These are phyloP conservation scores for Nemophila menziesii DNA, from an alignment of 257 asterid species.

Conservation along the genomic window DNA sequence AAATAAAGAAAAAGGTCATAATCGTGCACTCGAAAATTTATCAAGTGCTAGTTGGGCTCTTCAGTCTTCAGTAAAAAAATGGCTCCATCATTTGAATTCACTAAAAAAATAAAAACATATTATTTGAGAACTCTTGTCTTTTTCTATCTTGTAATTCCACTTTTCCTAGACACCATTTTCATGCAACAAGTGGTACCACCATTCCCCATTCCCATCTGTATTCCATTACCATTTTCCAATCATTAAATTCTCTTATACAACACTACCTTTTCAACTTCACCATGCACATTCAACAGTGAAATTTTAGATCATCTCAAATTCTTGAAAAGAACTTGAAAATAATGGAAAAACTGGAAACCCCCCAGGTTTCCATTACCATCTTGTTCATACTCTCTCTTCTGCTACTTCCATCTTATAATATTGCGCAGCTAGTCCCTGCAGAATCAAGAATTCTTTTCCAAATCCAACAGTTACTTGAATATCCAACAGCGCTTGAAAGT, in stretches of 20 bases:
- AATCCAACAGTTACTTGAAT: constrained; percentile 61
- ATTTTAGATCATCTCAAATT: too few species aligned
- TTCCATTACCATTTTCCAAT: constrained; percentile 7
- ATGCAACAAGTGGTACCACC: constrained; percentile 5
- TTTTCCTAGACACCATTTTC: neutral
- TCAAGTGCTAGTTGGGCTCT: too few species aligned
- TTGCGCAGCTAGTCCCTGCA: constrained; percentile 38
- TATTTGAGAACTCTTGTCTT: too few species aligned
- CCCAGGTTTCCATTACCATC: constrained; percentile 8
- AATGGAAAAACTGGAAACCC: neutral
- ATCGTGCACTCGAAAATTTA: too few species aligned
- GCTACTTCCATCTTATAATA: constrained; percentile 18
- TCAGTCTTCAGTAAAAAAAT: too few species aligned
- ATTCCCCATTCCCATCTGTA: constrained; percentile 4
- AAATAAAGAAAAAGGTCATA: too few species aligned
- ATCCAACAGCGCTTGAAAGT: constrained; percentile 49
- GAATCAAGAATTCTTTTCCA: constrained; percentile 59
- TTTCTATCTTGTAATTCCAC: neutral
- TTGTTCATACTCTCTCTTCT: constrained; percentile 17
- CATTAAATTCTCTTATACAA: neutral
- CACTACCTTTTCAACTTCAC: neutral
- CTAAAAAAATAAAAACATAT: too few species aligned
- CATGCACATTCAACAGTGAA: neutral
- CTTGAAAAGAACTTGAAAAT: too few species aligned
- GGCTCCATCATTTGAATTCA: too few species aligned